These are phyloP conservation scores for Neonectria hederae DNA, from an alignment of 2,329 filamentous ascomycete genomes.

Conservation along the genomic window DNA sequence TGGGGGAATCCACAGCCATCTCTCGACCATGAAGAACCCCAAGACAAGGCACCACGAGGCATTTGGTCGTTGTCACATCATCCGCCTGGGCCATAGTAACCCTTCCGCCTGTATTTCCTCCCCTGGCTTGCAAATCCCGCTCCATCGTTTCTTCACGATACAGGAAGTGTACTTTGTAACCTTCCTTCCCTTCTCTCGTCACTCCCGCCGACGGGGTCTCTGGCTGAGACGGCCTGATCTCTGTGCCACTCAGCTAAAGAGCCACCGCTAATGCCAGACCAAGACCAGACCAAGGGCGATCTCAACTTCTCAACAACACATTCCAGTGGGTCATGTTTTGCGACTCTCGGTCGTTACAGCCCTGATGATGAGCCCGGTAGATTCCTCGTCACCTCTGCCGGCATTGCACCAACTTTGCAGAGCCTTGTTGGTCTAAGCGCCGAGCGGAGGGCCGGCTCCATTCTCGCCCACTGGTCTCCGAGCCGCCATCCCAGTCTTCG, in stretches of 20 bases:
- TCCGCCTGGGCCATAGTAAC: background rate
- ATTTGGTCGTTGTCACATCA: slow-evolving; percentile 21
- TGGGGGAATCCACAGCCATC: slow-evolving; percentile 20
- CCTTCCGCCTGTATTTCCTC: slow-evolving; percentile 15
- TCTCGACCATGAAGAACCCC: slow-evolving; percentile 1
- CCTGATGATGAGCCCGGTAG: background rate
- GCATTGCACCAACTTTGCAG: slow-evolving; percentile 5
- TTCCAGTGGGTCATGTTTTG: slow-evolving; percentile 25
- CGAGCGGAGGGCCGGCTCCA: slow-evolving; percentile 1
- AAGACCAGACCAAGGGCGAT: slow-evolving; percentile 16
- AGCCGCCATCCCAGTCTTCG: slow-evolving; percentile 12
- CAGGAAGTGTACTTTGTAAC: background rate
- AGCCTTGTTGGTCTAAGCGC: slow-evolving; percentile 1
- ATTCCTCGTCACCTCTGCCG: background rate
- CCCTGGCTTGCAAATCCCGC: slow-evolving; percentile 26
- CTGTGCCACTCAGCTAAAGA: slow-evolving; percentile 7
- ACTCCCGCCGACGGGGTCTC: slow-evolving; percentile 3
- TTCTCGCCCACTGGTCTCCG: slow-evolving; percentile 15
- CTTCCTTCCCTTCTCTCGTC: slow-evolving; percentile 3
- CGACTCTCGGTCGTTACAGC: background rate
- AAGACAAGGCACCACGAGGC: slow-evolving; percentile 26
- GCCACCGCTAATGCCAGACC: slow-evolving; percentile 23
- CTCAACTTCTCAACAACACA: slow-evolving; percentile 14
- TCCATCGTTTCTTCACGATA: background rate
- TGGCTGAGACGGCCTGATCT: slow-evolving; percentile 16